These are phyloP conservation scores for Penicillium decumbens DNA, from an alignment of 2,329 filamentous ascomycete species.

Conservation along the genomic window DNA sequence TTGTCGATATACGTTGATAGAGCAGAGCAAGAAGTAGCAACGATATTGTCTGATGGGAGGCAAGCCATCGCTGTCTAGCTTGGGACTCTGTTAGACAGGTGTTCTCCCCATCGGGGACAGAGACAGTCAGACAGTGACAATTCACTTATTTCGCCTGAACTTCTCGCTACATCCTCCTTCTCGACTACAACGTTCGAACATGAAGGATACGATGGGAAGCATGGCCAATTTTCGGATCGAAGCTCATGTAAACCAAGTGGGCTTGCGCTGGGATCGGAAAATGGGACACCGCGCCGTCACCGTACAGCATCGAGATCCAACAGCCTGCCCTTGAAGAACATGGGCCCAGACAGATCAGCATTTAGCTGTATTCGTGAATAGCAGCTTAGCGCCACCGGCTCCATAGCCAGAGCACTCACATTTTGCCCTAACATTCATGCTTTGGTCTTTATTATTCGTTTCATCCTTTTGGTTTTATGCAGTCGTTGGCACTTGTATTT, in stretches of 20 bases:
- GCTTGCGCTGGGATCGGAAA: constrained; percentile 1
- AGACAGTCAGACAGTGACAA: constrained; percentile 32
- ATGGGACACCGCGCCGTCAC: constrained; percentile 1
- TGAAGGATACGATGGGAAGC: neutral
- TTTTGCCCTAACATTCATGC: neutral
- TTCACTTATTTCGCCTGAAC: constrained; percentile 38
- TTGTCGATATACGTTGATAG: constrained; percentile 67
- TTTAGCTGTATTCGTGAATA: constrained; percentile 21
- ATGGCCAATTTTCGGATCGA: constrained; percentile 1
- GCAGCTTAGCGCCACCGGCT: constrained; percentile 20
- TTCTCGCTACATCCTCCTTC: constrained; percentile 27
- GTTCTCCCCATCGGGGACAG: constrained; percentile 31
- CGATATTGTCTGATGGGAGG: constrained; percentile 32
- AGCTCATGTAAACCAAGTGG: constrained; percentile 22
- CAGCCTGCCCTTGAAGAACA: neutral
- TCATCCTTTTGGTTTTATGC: neutral
- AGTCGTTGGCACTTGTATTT: neutral
- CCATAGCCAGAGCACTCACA: constrained; percentile 11
- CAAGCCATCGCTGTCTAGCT: constrained; percentile 61
- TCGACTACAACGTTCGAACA: constrained; percentile 19
- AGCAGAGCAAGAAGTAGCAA: constrained; percentile 53
- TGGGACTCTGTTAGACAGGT: constrained; percentile 65
- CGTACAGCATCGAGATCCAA: constrained; percentile 1
- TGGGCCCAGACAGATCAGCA: constrained; percentile 7
- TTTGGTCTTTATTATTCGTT: neutral